Evolutionary conservation across 139 green algal species (phyloP).

Genomic region (Diplosphaera chodatii): DNA sequence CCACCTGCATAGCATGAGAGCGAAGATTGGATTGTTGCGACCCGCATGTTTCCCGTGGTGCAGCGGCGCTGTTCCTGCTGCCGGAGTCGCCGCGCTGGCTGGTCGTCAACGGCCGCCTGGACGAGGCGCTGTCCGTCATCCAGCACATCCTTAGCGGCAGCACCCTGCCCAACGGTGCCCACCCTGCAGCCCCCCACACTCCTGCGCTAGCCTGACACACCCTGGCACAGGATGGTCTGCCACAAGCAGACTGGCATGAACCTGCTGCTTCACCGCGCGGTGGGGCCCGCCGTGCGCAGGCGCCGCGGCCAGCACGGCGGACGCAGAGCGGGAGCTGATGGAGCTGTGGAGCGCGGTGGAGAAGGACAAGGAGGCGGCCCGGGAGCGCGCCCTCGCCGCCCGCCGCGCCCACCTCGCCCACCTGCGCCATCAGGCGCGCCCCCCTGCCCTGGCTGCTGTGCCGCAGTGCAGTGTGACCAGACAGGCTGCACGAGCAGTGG

Average conservation of each 20-base stretch:
- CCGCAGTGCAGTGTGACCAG: too few relatives aligned
- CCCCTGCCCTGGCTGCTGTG: not conserved
- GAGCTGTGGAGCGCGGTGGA: conserved; percentile 73
- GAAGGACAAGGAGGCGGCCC: conserved; percentile 46
- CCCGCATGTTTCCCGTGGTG: not conserved
- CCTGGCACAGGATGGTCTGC: too few relatives aligned
- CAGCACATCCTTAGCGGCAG: conserved; percentile 33
- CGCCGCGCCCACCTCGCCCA: not conserved
- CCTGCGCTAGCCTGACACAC: too few relatives aligned
- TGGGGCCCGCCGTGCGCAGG: conserved; percentile 17
- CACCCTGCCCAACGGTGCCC: conserved; percentile 24
- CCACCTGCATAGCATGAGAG: too few relatives aligned
- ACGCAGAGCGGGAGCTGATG: conserved; percentile 78
- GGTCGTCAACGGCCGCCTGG: conserved; percentile 53
- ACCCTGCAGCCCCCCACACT: too few relatives aligned
- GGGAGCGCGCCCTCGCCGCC: conserved; percentile 3
- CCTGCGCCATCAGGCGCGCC: not conserved
- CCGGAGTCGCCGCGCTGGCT: conserved; percentile 80
- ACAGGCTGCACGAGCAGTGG: too few relatives aligned
- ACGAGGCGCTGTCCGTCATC: conserved; percentile 67
- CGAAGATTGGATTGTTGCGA: too few relatives aligned
- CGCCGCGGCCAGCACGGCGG: conserved; percentile 26
- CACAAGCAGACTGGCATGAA: too few relatives aligned
- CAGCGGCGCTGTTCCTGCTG: conserved; percentile 51
- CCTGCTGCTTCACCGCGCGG: too few relatives aligned